Percentiles rank a stretch among this genome's conserved stretches.
phyloP scores from a whole-genome alignment of 164 flowering plant genomes.

The Vitis riparia region DNA sequence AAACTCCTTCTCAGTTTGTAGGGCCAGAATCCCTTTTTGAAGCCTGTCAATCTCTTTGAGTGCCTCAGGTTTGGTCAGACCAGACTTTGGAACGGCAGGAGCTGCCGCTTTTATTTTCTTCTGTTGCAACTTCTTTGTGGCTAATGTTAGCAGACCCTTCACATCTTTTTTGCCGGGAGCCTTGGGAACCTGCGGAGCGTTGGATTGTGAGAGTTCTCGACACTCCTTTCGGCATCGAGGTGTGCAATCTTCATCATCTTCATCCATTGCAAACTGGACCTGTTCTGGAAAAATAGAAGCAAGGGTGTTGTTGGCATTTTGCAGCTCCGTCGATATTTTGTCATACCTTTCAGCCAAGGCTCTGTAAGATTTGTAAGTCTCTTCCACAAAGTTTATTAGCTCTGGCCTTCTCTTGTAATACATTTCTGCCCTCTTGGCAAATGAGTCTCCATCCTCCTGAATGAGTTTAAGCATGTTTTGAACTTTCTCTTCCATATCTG shows the following conservation, averaged over 20 bases:
- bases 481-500: slow-evolving; percentile 76
- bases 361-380: slow-evolving; percentile 57
- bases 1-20: slow-evolving; percentile 81
- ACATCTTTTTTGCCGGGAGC: slow-evolving; percentile 25
- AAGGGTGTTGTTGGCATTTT: slow-evolving; percentile 65
- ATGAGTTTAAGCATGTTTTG: slow-evolving; percentile 42
- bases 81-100: slow-evolving; percentile 33
- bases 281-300: slow-evolving; percentile 68
- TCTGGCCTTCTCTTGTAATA: slow-evolving; percentile 87
- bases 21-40: slow-evolving; percentile 59
- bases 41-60: slow-evolving; percentile 60
- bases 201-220: slow-evolving; percentile 17
- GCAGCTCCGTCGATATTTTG: slow-evolving; percentile 61
- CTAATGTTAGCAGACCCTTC: slow-evolving; percentile 26
- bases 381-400: slow-evolving; percentile 65
- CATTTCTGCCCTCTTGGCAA: slow-evolving; percentile 87
- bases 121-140: slow-evolving; percentile 30
- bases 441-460: slow-evolving; percentile 74
- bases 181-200: slow-evolving; percentile 37
- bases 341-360: slow-evolving; percentile 75
- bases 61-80: slow-evolving; percentile 58
- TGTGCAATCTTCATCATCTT: slow-evolving; percentile 43
- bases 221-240: slow-evolving; percentile 18
- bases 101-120: slow-evolving; percentile 12
- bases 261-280: slow-evolving; percentile 54